These are phyloP conservation scores for Domatiomyces globalis DNA, from an alignment of 2,329 filamentous ascomycete species.

Conservation along the genomic window DNA sequence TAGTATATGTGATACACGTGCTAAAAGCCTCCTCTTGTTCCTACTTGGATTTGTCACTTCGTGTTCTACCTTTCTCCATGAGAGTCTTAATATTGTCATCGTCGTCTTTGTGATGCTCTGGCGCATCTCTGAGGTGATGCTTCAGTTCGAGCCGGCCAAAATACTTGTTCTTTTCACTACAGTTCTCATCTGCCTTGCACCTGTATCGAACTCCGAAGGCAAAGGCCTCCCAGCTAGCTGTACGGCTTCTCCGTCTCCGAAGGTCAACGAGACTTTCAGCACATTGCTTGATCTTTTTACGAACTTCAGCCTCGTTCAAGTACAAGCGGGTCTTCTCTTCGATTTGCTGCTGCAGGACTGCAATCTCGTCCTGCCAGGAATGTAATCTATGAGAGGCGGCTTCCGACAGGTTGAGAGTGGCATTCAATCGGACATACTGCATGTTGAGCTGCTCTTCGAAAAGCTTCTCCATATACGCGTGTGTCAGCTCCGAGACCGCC, in stretches of 20 bases:
- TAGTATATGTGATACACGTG: too few relatives aligned
- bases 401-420: neutral
- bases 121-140: conserved; percentile 1
- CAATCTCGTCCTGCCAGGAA: neutral
- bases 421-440: conserved; percentile 1
- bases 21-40: neutral
- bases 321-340: neutral
- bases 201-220: conserved; percentile 2
- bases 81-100: conserved; percentile 1
- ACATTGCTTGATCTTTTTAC: conserved; percentile 1
- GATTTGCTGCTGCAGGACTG: neutral
- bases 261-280: conserved; percentile 1
- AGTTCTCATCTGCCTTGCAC: conserved; percentile 1
- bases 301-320: conserved; percentile 1
- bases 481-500: neutral
- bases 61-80: conserved; percentile 2
- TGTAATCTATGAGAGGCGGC: neutral
- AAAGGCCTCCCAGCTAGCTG: conserved; percentile 2
- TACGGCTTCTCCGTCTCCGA: neutral
- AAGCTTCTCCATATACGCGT: neutral
- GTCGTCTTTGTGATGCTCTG: conserved; percentile 1
- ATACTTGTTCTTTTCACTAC: neutral
- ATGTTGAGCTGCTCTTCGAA: neutral
- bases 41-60: conserved; percentile 1
- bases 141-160: neutral